Conservation (phyloP, 1,284 basidiomycete species). For the Fomitiporia mediterranea region DNA sequence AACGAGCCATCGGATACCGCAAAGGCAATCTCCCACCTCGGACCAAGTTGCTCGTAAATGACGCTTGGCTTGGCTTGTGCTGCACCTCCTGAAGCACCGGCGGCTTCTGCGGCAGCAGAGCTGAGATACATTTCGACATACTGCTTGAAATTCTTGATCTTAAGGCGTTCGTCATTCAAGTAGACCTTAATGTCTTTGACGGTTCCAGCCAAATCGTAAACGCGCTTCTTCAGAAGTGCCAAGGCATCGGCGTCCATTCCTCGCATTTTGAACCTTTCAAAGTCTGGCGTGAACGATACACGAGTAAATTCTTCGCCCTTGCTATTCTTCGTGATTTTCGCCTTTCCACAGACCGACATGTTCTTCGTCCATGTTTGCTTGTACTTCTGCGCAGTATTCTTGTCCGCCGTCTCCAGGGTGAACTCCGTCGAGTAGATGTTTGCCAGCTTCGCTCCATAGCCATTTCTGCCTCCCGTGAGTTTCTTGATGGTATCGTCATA, state of each 20-base stretch:
- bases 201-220: constrained; percentile 97
- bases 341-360: constrained; percentile 84
- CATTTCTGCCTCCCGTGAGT: constrained; percentile 96
- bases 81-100: constrained; percentile 67
- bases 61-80: constrained; percentile 72
- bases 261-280: constrained; percentile 91
- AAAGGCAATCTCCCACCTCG: constrained; percentile 96
- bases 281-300: constrained; percentile 93
- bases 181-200: constrained; percentile 92
- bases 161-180: constrained; percentile 89
- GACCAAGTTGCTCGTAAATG: constrained; percentile 77
- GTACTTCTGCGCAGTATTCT: constrained; percentile 85
- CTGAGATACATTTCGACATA: constrained; percentile 94
- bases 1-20: constrained; percentile 89
- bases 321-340: constrained; percentile 90
- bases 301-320: constrained; percentile 94
- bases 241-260: constrained; percentile 90
- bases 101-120: constrained; percentile 63
- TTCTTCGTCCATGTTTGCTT: constrained; percentile 94
- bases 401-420: constrained; percentile 96
- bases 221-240: constrained; percentile 88
- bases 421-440: constrained; percentile 99
- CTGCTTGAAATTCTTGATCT: constrained; percentile 95
- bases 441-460: constrained; percentile 96
- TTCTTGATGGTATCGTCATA: constrained; percentile 99